Evolutionary conservation across 83 land plant species (phyloP).

Genomic region (Isoetes engelmannii): DNA sequence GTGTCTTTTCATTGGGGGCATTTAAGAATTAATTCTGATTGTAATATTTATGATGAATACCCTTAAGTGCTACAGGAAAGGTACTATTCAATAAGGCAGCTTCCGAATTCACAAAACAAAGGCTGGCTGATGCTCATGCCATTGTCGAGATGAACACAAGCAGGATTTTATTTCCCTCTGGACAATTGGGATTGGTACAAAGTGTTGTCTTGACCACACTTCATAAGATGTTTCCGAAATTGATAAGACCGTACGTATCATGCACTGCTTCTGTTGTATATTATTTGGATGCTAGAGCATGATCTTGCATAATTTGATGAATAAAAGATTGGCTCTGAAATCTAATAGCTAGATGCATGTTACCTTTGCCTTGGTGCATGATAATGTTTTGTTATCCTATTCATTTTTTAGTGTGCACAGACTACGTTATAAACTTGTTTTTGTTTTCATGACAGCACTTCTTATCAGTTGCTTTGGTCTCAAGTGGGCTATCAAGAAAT

Average conservation of each 20-base stretch:
- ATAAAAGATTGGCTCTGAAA: too few species aligned
- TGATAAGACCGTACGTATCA: conserved; percentile 34
- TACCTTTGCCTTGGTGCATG: conserved; percentile 2
- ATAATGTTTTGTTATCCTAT: neutral
- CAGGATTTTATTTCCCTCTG: conserved; percentile 24
- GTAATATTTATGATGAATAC: neutral
- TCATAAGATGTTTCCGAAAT: conserved; percentile 29
- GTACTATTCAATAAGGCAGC: conserved; percentile 17
- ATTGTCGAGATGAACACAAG: conserved; percentile 37
- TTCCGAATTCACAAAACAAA: conserved; percentile 31
- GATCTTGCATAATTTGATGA: too few species aligned
- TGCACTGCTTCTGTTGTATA: neutral
- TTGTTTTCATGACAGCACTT: conserved; percentile 13
- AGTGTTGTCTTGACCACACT: conserved; percentile 20
- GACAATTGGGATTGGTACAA: conserved; percentile 22
- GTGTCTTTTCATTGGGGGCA: conserved; percentile 10
- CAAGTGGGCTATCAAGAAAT: conserved; percentile 25
- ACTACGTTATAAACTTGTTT: neutral
- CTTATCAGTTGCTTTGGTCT: conserved; percentile 36
- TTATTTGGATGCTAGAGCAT: neutral
- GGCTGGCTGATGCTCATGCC: conserved; percentile 40
- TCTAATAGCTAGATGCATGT: too few species aligned
- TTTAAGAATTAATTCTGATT: neutral
- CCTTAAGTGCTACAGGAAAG: neutral
- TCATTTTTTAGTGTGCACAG: conserved; percentile 4